phyloP scores from a whole-genome alignment of 768 basidiomycete genomes.

The Leucosporidium scottii region DNA sequence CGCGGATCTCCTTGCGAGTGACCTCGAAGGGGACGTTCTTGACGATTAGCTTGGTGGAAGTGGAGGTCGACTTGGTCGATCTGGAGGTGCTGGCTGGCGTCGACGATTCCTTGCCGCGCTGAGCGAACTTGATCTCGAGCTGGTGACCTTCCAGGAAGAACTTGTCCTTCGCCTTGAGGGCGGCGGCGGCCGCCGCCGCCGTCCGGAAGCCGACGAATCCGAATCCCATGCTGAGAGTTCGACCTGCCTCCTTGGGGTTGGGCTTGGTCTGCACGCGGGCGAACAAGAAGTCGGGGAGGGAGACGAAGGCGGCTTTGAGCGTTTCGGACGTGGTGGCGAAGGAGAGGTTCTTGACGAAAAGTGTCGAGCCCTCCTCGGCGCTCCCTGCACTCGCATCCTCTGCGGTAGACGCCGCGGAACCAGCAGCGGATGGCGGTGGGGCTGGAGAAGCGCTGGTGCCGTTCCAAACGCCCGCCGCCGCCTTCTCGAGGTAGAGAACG shows the following conservation, averaged over 20 bases:
- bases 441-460: constrained; percentile 38
- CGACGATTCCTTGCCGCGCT: constrained; percentile 62
- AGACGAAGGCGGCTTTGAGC: constrained; percentile 60
- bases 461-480: constrained; percentile 73
- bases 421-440: neutral
- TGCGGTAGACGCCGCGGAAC: neutral
- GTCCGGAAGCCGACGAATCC: constrained; percentile 90
- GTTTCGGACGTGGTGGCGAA: constrained; percentile 78
- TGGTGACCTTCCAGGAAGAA: constrained; percentile 80
- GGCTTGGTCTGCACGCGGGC: constrained; percentile 82
- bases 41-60: constrained; percentile 88
- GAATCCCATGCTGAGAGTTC: constrained; percentile 83
- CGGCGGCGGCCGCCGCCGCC: constrained; percentile 62
- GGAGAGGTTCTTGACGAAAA: constrained; percentile 92
- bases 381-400: no score
- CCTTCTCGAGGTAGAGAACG: constrained; percentile 86
- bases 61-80: constrained; percentile 46
- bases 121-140: constrained; percentile 76
- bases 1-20: constrained; percentile 81
- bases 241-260: constrained; percentile 64
- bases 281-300: constrained; percentile 73
- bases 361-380: constrained; percentile 49
- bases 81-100: constrained; percentile 36
- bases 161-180: constrained; percentile 67
- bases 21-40: constrained; percentile 98